phyloP scores from a whole-genome alignment of 495 filamentous ascomycete genomes.

The Neurospora terricola region DNA sequence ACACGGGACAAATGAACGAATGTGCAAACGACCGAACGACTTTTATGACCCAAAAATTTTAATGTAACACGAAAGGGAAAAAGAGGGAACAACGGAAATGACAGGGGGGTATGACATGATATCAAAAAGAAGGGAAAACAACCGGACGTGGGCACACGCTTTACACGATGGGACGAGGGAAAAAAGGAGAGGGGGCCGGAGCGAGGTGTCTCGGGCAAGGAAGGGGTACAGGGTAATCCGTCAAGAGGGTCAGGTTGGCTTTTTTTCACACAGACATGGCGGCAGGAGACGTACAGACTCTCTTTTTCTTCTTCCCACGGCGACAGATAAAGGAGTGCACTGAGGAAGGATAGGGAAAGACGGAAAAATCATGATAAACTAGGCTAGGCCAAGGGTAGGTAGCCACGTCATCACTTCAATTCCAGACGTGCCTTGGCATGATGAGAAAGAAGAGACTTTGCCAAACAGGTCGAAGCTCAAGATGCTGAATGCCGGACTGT shows the following conservation, averaged over 20 bases:
- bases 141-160: neutral
- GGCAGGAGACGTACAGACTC: neutral
- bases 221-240: neutral
- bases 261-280: neutral
- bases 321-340: neutral
- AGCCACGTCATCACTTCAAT: neutral
- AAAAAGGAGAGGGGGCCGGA: neutral
- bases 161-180: neutral
- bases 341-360: neutral
- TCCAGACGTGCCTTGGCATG: neutral
- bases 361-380: neutral
- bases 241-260: neutral
- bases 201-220: neutral
- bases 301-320: neutral
- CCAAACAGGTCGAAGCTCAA: neutral
- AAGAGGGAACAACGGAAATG: neutral
- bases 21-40: neutral
- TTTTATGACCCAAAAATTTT: neutral
- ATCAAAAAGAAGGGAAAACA: neutral
- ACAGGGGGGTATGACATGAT: neutral
- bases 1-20: neutral
- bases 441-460: neutral
- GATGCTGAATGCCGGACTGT: neutral
- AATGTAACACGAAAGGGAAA: neutral
- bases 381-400: neutral